Base-by-base conservation (phyloP, 495 filamentous ascomycete genomes). In the Penicillium lividum region DNA sequence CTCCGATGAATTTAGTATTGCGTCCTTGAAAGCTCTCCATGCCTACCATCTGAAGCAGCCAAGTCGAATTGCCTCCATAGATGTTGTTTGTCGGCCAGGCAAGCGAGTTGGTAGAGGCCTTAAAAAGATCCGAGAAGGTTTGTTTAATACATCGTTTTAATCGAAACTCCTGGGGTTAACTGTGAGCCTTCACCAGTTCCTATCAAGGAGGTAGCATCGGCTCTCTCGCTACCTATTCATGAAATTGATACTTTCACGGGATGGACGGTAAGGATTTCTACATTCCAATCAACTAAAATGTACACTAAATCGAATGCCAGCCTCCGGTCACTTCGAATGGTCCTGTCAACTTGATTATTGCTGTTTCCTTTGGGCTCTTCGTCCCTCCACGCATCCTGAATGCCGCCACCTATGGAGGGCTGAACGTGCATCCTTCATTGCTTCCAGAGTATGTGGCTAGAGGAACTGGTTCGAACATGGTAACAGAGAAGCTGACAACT, bases 401-500 rank as follows among this genome's bases (percentile, higher is more conserved):
- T 28, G 71, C 63, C 5, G 81, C 89, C 15, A 80, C 82, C 55
- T 96, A 93, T 73, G 92, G 93, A 57, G 94, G 94, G 0, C 71
- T 98, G 25, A 98, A 98, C 73, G 81, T 98, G 4, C 94, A 98
- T 68, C 94, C 94, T 1, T 97, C 93, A n/a, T 68, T 96, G 7
- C 84, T 98, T 11, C 94, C 94, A 7, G 86, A 93, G 87, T 90
- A 80, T 48, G 82, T 67, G 15, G 10, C 28, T 8, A 49, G 15
- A 16, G 16, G 3, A 44, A 8, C 22, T n/a, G 18, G n/a, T 15
- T 36, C 7, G n/a, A 49, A 29, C 40, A 3, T n/a, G 6, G 28
- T 7, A 28, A 28, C 9, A 7, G 13, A 28, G 43, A 43, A 36
- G 54, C 29, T 58, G 51, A 57, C 28, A 50, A 44, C 28, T 33